These are phyloP conservation scores for Orbilia blumenaviensis DNA, from an alignment of 2,329 filamentous ascomycete genomes.

Conservation along the genomic window DNA sequence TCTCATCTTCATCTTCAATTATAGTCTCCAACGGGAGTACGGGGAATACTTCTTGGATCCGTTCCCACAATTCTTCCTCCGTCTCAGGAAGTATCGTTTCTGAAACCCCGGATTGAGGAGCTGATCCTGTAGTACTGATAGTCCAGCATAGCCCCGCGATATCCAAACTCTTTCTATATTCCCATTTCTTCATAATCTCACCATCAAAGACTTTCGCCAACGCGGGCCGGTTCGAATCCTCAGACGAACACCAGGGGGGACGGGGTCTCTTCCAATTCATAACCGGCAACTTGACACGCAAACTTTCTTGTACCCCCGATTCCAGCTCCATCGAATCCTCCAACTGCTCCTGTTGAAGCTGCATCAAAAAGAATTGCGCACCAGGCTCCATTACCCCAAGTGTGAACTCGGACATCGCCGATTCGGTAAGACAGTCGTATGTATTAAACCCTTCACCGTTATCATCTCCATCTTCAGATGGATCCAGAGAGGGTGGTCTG, in stretches of 20 bases:
- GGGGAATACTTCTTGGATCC: background rate
- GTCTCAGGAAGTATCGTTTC: slow-evolving; percentile 19
- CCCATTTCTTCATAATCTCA: slow-evolving; percentile 30
- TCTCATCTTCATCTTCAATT: slow-evolving; percentile 30
- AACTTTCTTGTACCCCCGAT: background rate
- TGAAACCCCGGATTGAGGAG: background rate
- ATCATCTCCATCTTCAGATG: slow-evolving; percentile 19
- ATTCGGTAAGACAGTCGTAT: slow-evolving; percentile 11
- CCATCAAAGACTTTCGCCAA: slow-evolving; percentile 3
- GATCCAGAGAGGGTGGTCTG: slow-evolving; percentile 34
- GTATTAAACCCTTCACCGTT: background rate
- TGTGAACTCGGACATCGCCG: slow-evolving; percentile 31
- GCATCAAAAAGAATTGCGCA: slow-evolving; percentile 36
- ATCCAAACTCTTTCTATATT: slow-evolving; percentile 49
- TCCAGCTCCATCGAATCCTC: slow-evolving; percentile 32
- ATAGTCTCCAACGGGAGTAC: background rate
- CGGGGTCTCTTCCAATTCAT: slow-evolving; percentile 28
- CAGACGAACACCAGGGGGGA: slow-evolving; percentile 13
- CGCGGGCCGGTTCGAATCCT: background rate
- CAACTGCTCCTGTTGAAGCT: slow-evolving; percentile 44
- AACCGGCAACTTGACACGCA: slow-evolving; percentile 29
- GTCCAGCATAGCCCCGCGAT: slow-evolving; percentile 47
- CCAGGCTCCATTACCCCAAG: slow-evolving; percentile 37
- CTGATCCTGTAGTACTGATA: background rate
- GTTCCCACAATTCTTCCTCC: background rate